These are phyloP conservation scores for Fusarium torulosum DNA, from an alignment of 2,329 filamentous ascomycete species.

Conservation along the genomic window DNA sequence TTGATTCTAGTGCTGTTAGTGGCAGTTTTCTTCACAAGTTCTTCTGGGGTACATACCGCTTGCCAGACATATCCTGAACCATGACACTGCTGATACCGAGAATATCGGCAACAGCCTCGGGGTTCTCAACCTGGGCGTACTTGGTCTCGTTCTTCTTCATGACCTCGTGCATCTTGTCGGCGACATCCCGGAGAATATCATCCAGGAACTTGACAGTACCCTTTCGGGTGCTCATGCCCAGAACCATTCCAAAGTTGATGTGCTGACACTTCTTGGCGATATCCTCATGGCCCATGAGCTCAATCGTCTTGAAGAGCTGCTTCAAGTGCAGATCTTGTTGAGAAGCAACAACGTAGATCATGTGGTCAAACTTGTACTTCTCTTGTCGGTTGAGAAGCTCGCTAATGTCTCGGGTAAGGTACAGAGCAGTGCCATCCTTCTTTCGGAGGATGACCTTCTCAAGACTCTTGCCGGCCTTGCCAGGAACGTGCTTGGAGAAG, in stretches of 20 bases:
- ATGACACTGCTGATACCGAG: slow-evolving; percentile 95
- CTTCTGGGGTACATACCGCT: slow-evolving; percentile 69
- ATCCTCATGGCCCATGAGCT: slow-evolving; percentile 77
- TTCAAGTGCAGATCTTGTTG: slow-evolving; percentile 79
- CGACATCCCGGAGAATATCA: slow-evolving; percentile 70
- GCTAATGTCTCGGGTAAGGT: slow-evolving; percentile 82
- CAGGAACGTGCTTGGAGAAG: slow-evolving; percentile 75
- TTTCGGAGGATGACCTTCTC: slow-evolving; percentile 79
- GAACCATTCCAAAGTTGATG: slow-evolving; percentile 80
- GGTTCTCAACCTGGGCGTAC: slow-evolving; percentile 89
- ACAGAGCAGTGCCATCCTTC: slow-evolving; percentile 80
- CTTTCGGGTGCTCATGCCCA: slow-evolving; percentile 77
- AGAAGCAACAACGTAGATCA: slow-evolving; percentile 83
- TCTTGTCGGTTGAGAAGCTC: slow-evolving; percentile 75
- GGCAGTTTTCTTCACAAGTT: accelerated
- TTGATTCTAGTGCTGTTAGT: slow-evolving; percentile 61
- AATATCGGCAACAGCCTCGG: slow-evolving; percentile 83
- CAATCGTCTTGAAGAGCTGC: slow-evolving; percentile 81
- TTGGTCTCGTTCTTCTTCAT: slow-evolving; percentile 93
- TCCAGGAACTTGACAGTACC: slow-evolving; percentile 80
- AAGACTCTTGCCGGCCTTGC: slow-evolving; percentile 76
- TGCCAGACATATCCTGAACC: slow-evolving; percentile 98
- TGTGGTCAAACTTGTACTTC: slow-evolving; percentile 77
- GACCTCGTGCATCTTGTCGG: slow-evolving; percentile 96
- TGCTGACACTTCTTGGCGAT: slow-evolving; percentile 77